These are phyloP conservation scores for Dothideomycetes sp. DNA, from an alignment of 2,329 filamentous ascomycete species.

Conservation along the genomic window DNA sequence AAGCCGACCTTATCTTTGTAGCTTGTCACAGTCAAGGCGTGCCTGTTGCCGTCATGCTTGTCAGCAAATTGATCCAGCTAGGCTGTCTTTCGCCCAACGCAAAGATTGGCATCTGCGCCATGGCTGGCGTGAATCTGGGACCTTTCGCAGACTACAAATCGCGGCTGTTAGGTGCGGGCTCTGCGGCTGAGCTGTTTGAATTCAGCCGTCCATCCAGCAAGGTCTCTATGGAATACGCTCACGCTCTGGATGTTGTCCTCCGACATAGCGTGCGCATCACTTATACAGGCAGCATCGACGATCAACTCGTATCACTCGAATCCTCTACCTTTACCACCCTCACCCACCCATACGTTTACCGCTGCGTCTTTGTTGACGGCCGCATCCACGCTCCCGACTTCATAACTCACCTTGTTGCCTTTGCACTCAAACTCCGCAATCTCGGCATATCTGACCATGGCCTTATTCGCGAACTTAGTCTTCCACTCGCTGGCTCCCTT, in stretches of 20 bases:
- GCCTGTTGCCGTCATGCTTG: conserved; percentile 81
- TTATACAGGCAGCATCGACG: conserved; percentile 89
- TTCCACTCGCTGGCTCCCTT: conserved; percentile 78
- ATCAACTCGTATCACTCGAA: conserved; percentile 90
- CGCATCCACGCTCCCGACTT: conserved; percentile 89
- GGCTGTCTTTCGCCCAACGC: conserved; percentile 62
- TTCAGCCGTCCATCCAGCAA: conserved; percentile 74
- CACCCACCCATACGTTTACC: conserved; percentile 84
- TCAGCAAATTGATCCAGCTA: conserved; percentile 85
- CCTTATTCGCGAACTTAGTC: conserved; percentile 78
- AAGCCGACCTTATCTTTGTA: conserved; percentile 81
- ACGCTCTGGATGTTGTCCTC: conserved; percentile 62
- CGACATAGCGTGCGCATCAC: conserved; percentile 72
- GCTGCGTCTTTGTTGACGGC: conserved; percentile 92
- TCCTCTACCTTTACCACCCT: conserved; percentile 81
- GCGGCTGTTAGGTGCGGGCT: conserved; percentile 68
- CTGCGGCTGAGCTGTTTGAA: conserved; percentile 89
- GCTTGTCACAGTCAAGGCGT: conserved; percentile 94
- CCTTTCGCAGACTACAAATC: conserved; percentile 90
- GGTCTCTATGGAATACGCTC: conserved; percentile 71
- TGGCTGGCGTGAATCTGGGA: conserved; percentile 86
- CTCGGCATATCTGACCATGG: conserved; percentile 88
- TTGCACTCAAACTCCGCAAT: conserved; percentile 87
- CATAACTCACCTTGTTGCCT: conserved; percentile 83
- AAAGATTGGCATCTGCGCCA: conserved; percentile 74